Percentiles rank a stretch among this genome's conserved stretches.
Evolutionary conservation across 208 protist genomes (phyloP).

Genomic region (Spongospora subterranea): DNA sequence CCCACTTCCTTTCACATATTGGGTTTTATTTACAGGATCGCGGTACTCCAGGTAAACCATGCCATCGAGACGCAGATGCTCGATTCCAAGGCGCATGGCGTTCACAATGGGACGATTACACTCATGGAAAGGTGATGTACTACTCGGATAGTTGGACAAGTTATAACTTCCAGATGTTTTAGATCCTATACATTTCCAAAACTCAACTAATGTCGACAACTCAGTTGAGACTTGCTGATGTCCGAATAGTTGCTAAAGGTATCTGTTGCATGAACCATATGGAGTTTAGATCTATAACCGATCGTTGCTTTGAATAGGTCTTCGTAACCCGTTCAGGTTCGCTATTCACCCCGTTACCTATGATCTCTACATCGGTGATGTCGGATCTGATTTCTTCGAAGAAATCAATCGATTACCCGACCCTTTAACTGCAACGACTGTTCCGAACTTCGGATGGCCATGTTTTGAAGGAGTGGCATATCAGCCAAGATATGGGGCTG

Average conservation of each 20-base stretch:
- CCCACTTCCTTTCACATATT: background rate
- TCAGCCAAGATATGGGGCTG: constrained; percentile 11
- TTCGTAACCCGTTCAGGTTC: constrained; percentile 25
- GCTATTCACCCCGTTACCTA: constrained; percentile 28
- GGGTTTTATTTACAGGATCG: constrained; percentile 26
- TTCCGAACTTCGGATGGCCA: constrained; percentile 48
- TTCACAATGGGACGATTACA: constrained; percentile 34
- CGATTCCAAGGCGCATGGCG: constrained; percentile 24
- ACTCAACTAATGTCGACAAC: background rate
- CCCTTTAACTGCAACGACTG: background rate
- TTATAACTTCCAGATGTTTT: no score
- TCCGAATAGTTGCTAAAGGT: background rate
- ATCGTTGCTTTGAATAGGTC: background rate
- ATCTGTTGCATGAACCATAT: background rate
- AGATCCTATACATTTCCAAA: background rate
- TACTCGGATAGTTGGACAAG: no score
- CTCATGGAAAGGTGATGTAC: constrained; percentile 43
- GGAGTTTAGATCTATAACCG: no score
- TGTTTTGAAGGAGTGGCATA: background rate
- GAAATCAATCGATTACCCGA: constrained; percentile 24
- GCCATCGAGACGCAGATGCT: background rate
- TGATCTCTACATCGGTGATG: constrained; percentile 45
- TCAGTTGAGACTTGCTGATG: background rate
- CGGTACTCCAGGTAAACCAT: background rate
- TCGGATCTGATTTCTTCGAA: constrained; percentile 46